These are phyloP conservation scores for Aristolochia contorta DNA, from an alignment of 164 flowering plant species.

Conservation along the genomic window DNA sequence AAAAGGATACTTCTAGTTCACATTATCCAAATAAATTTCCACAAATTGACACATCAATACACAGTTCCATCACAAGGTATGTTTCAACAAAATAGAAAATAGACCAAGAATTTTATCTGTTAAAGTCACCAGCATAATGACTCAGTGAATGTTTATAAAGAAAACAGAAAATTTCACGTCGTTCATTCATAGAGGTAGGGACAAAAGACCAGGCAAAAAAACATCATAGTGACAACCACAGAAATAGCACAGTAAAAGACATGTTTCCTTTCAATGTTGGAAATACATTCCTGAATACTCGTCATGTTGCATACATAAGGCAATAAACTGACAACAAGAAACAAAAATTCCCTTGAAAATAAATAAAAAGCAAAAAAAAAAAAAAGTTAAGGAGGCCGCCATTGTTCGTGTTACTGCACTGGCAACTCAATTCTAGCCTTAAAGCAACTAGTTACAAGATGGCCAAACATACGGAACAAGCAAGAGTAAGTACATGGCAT, in stretches of 20 bases:
- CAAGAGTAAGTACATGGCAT: too few species aligned
- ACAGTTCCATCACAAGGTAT: too few species aligned
- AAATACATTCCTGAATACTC: background rate
- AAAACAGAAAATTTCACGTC: background rate
- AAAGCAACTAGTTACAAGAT: too few species aligned
- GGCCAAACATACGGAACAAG: too few species aligned
- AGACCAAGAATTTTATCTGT: too few species aligned
- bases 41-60: background rate
- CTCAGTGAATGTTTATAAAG: background rate
- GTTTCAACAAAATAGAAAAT: too few species aligned
- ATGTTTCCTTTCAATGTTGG: background rate
- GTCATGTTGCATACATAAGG: background rate
- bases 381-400: too few species aligned
- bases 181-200: background rate
- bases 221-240: background rate
- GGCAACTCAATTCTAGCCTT: too few species aligned
- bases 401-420: too few species aligned
- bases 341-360: background rate
- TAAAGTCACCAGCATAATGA: background rate
- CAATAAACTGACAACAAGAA: background rate
- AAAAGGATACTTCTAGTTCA: background rate
- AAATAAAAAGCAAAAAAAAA: too few species aligned
- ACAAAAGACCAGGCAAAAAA: conserved; percentile 1
- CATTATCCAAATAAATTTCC: background rate
- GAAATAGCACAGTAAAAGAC: background rate